These are phyloP conservation scores for Rickenella mellea DNA, from an alignment of 768 basidiomycete species.

Conservation along the genomic window DNA sequence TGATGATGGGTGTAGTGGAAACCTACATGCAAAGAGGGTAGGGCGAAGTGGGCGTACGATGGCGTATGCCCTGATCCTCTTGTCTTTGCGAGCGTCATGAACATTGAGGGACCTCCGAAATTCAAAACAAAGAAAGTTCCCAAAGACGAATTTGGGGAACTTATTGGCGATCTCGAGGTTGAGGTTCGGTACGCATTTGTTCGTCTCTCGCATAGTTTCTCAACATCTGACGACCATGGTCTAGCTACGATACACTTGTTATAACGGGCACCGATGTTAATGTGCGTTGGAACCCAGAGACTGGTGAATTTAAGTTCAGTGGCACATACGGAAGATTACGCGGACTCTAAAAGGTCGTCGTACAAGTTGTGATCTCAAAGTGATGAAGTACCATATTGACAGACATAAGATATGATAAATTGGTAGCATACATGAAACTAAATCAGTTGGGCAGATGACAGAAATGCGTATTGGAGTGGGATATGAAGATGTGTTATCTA, in stretches of 20 bases:
- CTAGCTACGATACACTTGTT: constrained; percentile 19
- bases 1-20: constrained; percentile 32
- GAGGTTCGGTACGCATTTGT: constrained; percentile 25
- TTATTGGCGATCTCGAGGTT: constrained; percentile 24
- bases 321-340: constrained; percentile 45
- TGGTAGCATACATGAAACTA: too few relatives aligned
- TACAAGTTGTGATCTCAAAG: too few relatives aligned
- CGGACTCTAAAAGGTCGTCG: too few relatives aligned
- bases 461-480: too few relatives aligned
- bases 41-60: constrained; percentile 42
- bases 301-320: constrained; percentile 50
- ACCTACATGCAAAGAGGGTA: constrained; percentile 35
- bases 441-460: too few relatives aligned
- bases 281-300: constrained; percentile 32
- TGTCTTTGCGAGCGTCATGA: constrained; percentile 37
- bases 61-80: constrained; percentile 38
- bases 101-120: constrained; percentile 32
- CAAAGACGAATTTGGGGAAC: constrained; percentile 21
- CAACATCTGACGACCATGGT: not conserved
- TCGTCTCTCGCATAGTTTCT: not conserved
- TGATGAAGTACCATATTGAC: too few relatives aligned
- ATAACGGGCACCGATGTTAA: constrained; percentile 34
- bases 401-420: too few relatives aligned
- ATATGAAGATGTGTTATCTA: too few relatives aligned
- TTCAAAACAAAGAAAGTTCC: constrained; percentile 42